These are phyloP conservation scores for Leucocoprinus birnbaumii DNA, from an alignment of 768 basidiomycete genomes.

Conservation along the genomic window DNA sequence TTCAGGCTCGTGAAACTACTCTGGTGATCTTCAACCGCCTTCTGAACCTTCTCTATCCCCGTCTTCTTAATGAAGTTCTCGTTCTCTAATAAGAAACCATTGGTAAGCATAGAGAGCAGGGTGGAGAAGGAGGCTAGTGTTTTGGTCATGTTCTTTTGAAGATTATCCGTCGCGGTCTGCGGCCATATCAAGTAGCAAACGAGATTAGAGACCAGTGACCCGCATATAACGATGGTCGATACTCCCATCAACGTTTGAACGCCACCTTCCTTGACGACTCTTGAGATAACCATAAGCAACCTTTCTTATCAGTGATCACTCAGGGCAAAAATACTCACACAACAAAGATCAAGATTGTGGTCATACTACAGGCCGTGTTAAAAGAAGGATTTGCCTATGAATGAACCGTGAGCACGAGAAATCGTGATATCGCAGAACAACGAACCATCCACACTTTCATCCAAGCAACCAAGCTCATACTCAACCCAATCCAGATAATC, in stretches of 20 bases:
- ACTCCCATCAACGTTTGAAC: constrained; percentile 70
- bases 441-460: constrained; percentile 84
- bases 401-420: not conserved
- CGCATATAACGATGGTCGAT: constrained; percentile 72
- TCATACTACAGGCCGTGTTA: constrained; percentile 90
- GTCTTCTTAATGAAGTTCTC: constrained; percentile 45
- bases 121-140: constrained; percentile 89
- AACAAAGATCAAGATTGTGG: constrained; percentile 76
- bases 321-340: constrained; percentile 62
- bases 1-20: constrained; percentile 88
- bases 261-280: constrained; percentile 89
- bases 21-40: constrained; percentile 83
- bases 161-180: constrained; percentile 75
- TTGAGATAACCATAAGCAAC: constrained; percentile 23
- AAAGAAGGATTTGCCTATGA: constrained; percentile 72
- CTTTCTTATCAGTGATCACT: not conserved
- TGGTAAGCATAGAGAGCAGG: constrained; percentile 76
- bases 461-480: constrained; percentile 84
- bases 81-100: constrained; percentile 82
- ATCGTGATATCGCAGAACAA: not conserved
- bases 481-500: constrained; percentile 80
- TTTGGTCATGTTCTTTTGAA: constrained; percentile 83
- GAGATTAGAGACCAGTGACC: constrained; percentile 74
- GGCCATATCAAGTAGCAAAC: constrained; percentile 86
- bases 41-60: constrained; percentile 63